A percentile compares a stretch with the other conserved stretches of the same genome.
phyloP scores from a whole-genome alignment of 2,329 filamentous ascomycete genomes.

The Fusarium sp. region DNA sequence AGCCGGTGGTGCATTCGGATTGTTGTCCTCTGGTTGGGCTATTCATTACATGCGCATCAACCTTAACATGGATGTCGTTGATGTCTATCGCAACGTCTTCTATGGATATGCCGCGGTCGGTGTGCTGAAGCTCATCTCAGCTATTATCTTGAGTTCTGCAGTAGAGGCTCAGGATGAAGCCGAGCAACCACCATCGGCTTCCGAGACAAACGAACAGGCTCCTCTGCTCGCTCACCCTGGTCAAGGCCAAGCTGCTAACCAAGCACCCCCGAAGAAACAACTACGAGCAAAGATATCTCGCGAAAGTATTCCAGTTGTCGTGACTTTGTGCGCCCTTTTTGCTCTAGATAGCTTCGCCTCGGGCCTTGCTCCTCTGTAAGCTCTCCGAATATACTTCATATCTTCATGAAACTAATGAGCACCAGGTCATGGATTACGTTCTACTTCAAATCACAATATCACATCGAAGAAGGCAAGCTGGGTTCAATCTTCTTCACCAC shows the following conservation, averaged over 20 bases:
- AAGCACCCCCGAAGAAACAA: slow-evolving; percentile 7
- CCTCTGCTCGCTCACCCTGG: slow-evolving; percentile 40
- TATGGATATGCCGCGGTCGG: slow-evolving; percentile 56
- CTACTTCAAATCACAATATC: slow-evolving; percentile 63
- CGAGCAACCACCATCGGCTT: background rate
- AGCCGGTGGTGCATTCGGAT: slow-evolving; percentile 69
- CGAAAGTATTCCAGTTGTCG: slow-evolving; percentile 64
- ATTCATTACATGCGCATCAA: slow-evolving; percentile 60
- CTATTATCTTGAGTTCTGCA: slow-evolving; percentile 59
- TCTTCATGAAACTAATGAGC: slow-evolving; percentile 27
- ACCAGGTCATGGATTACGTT: slow-evolving; percentile 67
- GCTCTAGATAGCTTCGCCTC: slow-evolving; percentile 76
- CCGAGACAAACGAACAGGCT: slow-evolving; percentile 32
- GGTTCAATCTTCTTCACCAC: slow-evolving; percentile 67
- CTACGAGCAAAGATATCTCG: slow-evolving; percentile 68
- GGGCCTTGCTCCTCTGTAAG: slow-evolving; percentile 73
- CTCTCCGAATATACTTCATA: slow-evolving; percentile 9
- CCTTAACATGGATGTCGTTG: slow-evolving; percentile 56
- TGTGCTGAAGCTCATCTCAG: slow-evolving; percentile 64
- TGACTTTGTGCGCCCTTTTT: slow-evolving; percentile 74
- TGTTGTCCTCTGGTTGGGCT: slow-evolving; percentile 68
- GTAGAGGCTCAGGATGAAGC: slow-evolving; percentile 53
- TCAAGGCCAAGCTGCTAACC: background rate
- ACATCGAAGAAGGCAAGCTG: slow-evolving; percentile 60
- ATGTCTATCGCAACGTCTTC: slow-evolving; percentile 68